Evolutionary conservation across 192 early-diverging fungal genomes (phyloP), one percentile per base, ranked within the genome.

Genomic region (Coemansia sp.): DNA sequence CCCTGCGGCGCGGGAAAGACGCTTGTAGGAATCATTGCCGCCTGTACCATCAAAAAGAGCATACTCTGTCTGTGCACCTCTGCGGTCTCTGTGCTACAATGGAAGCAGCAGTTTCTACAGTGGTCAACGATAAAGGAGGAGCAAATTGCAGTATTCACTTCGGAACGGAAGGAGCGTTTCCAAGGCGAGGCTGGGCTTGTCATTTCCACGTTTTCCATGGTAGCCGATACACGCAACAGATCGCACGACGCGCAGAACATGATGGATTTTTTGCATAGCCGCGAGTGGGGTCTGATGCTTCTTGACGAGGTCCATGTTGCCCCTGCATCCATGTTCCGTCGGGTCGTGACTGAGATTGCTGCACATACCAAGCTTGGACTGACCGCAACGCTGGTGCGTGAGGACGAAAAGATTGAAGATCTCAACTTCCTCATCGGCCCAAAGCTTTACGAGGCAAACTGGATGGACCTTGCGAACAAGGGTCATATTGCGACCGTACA

Each of bases 281-380:
- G 87, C 37, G 96, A 99, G 72, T 99, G 98, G 98, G 98, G 98
- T 3, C 92, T 99, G 65, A 78, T 99, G 62, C 70, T 99, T 14
- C 76, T 99, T 34, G 98, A 99, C 62, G 98, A 99, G 75, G 98
- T 99, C 6, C 98, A 99, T 64, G 96, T 99, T 28, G 95, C 95
- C 15, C 98, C 98, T 4, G 94, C 95, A 34, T 92, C 92, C 63
- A 94, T 98, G 84, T 98, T 99, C 74, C 86, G 92, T 58, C 91
- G 88, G 45, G 95, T 98, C 9, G 84, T 99, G 27, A 94, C 93
- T 4, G 88, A 87, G 6, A 93, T 98, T 56, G 86, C 89, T 6
- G 93, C 96, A 2, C 96, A 98, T 66, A 86, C 89, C 23, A 99
- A 99, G 69, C 86, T 99, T n/a, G 97, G 97, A 20, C 76, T 99